These are phyloP conservation scores for Isatis tinctoria DNA, from an alignment of 345 rosid species.

Conservation along the genomic window DNA sequence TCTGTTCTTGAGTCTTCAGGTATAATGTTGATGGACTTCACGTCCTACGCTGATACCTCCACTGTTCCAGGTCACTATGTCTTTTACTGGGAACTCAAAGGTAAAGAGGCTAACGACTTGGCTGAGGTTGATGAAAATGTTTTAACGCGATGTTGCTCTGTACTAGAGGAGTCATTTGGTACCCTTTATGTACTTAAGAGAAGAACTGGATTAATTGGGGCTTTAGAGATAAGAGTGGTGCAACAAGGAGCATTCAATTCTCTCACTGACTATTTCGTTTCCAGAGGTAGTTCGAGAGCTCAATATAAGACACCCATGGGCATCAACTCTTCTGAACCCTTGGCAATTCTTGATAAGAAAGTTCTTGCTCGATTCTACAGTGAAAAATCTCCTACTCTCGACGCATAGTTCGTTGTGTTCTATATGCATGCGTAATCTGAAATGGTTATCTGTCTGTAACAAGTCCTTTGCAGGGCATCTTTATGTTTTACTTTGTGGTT, in stretches of 20 bases:
- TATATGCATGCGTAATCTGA: not conserved
- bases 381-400: not conserved
- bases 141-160: not conserved
- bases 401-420: not conserved
- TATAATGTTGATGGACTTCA: not conserved
- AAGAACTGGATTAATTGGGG: not conserved
- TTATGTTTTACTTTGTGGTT: not conserved
- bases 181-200: not conserved
- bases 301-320: not conserved
- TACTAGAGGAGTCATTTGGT: not conserved
- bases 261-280: not conserved
- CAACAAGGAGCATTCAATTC: not conserved
- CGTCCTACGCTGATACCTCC: not conserved
- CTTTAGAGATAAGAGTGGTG: not conserved
- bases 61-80: not conserved
- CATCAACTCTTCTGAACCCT: not conserved
- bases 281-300: not conserved
- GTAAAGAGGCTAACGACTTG: not conserved
- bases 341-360: not conserved
- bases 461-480: not conserved
- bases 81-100: conserved; percentile 1
- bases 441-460: not conserved
- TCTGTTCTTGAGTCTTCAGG: not conserved
- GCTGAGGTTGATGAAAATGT: not conserved
- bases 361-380: not conserved